Percentiles rank a stretch among this genome's conserved stretches.
These are phyloP conservation scores for Sclerotinia borealis DNA, from an alignment of 2,329 filamentous ascomycete genomes.

Conservation along the genomic window DNA sequence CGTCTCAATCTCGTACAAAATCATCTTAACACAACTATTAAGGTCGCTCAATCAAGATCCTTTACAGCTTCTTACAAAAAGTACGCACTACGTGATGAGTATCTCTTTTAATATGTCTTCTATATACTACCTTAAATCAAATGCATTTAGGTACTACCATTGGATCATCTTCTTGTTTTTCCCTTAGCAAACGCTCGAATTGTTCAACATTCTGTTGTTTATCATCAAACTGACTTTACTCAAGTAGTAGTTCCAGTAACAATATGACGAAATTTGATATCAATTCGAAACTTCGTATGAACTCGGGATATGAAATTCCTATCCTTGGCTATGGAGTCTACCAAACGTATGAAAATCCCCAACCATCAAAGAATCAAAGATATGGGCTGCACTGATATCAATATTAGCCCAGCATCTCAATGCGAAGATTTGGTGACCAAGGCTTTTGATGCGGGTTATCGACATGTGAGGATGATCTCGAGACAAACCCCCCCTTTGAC, in stretches of 20 bases:
- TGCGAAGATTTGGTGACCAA: conserved; percentile 53
- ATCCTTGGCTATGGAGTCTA: conserved; percentile 50
- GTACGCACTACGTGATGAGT: not conserved
- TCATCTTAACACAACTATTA: not conserved
- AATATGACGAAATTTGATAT: conserved; percentile 40
- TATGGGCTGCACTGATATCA: conserved; percentile 10
- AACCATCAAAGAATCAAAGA: not conserved
- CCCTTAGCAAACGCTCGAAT: not conserved
- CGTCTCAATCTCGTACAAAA: not conserved
- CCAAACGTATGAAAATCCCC: conserved; percentile 33
- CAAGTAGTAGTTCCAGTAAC: no score
- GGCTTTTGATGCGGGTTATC: conserved; percentile 49
- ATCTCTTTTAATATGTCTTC: not conserved
- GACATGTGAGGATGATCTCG: conserved; percentile 40
- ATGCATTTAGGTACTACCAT: not conserved
- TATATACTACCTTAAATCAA: not conserved
- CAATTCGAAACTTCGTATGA: conserved; percentile 42
- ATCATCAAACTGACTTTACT: not conserved
- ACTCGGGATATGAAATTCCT: conserved; percentile 57
- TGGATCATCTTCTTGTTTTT: not conserved
- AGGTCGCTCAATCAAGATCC: not conserved
- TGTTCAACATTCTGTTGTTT: not conserved
- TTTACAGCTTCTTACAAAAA: not conserved
- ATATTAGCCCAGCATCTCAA: conserved; percentile 45
- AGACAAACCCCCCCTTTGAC: not conserved